Percentiles rank a stretch among this genome's conserved stretches.
These are phyloP conservation scores for Penicillium malachiteum DNA, from an alignment of 495 filamentous ascomycete genomes.

Conservation along the genomic window DNA sequence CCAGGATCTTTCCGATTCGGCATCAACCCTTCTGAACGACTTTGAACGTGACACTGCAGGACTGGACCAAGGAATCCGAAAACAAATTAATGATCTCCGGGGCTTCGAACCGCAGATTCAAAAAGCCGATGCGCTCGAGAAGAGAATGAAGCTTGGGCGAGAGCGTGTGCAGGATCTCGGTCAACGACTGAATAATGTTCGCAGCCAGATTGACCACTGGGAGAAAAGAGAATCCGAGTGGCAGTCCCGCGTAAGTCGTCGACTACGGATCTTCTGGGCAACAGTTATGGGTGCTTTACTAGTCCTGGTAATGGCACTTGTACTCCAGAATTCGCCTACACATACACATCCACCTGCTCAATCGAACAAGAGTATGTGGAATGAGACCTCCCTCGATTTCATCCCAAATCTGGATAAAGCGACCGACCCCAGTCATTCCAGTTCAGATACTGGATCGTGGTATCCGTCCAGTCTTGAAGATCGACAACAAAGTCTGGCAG, in stretches of 20 bases:
- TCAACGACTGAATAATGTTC: conserved; percentile 63
- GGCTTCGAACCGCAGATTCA: conserved; percentile 69
- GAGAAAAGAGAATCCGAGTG: conserved; percentile 70
- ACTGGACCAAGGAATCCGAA: conserved; percentile 59
- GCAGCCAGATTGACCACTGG: conserved; percentile 65
- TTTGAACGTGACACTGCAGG: conserved; percentile 62
- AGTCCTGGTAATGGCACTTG: conserved; percentile 43
- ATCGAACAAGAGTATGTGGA: neutral
- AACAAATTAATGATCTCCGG: conserved; percentile 64
- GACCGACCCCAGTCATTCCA: conserved; percentile 1
- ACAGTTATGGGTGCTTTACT: conserved; percentile 38
- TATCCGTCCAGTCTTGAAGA: conserved; percentile 22
- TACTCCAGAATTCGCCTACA: conserved; percentile 34
- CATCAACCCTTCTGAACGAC: conserved; percentile 55
- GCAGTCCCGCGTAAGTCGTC: conserved; percentile 64
- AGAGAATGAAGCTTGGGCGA: conserved; percentile 62
- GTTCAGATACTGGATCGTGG: neutral
- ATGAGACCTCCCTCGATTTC: conserved; percentile 4
- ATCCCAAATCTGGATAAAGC: conserved; percentile 5
- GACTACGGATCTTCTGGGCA: conserved; percentile 62
- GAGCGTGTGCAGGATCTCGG: conserved; percentile 63
- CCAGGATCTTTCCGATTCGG: conserved; percentile 65
- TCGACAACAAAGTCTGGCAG: conserved; percentile 18
- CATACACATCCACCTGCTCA: neutral
- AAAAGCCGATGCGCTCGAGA: conserved; percentile 63